Base-by-base conservation (phyloP, 192 early-diverging fungal species). In the Kappamyces sp. region DNA sequence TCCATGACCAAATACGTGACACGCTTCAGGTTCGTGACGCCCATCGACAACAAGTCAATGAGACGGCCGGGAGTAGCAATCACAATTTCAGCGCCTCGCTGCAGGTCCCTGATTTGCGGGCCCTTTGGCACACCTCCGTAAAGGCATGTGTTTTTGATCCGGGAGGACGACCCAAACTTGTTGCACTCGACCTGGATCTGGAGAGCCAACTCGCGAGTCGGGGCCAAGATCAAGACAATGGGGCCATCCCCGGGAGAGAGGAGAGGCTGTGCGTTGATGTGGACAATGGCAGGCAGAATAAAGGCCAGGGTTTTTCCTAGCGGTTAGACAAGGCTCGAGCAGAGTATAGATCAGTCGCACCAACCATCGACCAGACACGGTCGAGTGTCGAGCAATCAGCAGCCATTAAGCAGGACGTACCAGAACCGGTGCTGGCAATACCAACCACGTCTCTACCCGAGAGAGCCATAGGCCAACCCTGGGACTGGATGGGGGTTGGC, bases 391-490 rank as follows among this genome's bases (percentile, higher is more conserved):
- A 22, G 22, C 22, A 22, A 45, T 12, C 43, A 12, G 43, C 12
- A 14, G 14, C 12, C 43, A 45, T 22, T 22, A 22, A 22, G 0
- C 22, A 22, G 22, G 22, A 22, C 22, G 22, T 22, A 41, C 92
- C 94, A n/a, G 69, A 71, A 29, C 73, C 73, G 31, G 73, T 75
- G 31, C 68, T 66, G 11, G 73, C 73, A 33, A 77, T 58, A 33
- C 75, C 75, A 45, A 77, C 74, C 63, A 98, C 84, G 69, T 98
- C 91, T 54, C 91, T 85, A 45, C 94, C 94, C 33, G 83, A 87
- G 46, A 98, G 83, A 3, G 94, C 95, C 94, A 96, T 96, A 8
- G 95, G 95, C 94, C 94, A 96, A 33, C 94, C 95, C 63, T 98
- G 95, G 34, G 89, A 81, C 74, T 98, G 95, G 55, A 98, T 98